Evolutionary conservation across 1,284 basidiomycete genomes (phyloP), one percentile per base, ranked within the genome.

Genomic region (Heterobasidion irregulare): DNA sequence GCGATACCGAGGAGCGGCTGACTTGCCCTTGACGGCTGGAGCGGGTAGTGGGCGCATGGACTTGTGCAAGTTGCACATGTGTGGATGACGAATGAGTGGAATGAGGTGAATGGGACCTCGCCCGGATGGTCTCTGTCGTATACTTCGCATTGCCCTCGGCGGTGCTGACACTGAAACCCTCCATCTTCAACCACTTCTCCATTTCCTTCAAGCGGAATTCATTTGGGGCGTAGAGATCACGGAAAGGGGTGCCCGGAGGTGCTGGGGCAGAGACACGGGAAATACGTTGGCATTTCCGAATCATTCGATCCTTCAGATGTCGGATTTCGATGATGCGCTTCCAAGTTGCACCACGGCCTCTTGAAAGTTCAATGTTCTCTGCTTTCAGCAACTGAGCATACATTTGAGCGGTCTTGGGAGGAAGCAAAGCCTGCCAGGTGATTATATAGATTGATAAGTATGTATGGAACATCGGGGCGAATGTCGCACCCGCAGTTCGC

Each of bases 201-300:
- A 88, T 86, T 66, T 86, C 85, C 68, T 86, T 86, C 44, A 88
- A 67, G 32, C 84, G 76, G 64, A 89, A 88, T 65, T 89, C 85
- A 38, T 76, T 65, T 1, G 86, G 84, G 0, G 86, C 84, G 50
- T 84, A 73, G 45, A 85, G 70, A 9, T 83, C 82, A 58, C 82
- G 79, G 65, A 86, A 85, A 47, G 57, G 55, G 70, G 53, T 59
- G 68, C 58, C 65, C 62, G 65, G 69, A 7, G 70, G 16, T 18
- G 48, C 66, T 46, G 69, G 62, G 12, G 72, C 69, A 51, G 66
- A 63, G 59, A 68, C 73, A 61, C 66, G 78, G 66, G 67, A 66
- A 50, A 87, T 70, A 58, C 80, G 78, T 60, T 82, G 80, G 65
- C 83, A 86, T 63, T 88, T 88, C 67, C 84, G 83, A 59, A 87